A percentile compares a stretch with the other conserved stretches of the same genome.
phyloP scores from a whole-genome alignment of 495 filamentous ascomycete genomes.

The Neurospora intermedia region DNA sequence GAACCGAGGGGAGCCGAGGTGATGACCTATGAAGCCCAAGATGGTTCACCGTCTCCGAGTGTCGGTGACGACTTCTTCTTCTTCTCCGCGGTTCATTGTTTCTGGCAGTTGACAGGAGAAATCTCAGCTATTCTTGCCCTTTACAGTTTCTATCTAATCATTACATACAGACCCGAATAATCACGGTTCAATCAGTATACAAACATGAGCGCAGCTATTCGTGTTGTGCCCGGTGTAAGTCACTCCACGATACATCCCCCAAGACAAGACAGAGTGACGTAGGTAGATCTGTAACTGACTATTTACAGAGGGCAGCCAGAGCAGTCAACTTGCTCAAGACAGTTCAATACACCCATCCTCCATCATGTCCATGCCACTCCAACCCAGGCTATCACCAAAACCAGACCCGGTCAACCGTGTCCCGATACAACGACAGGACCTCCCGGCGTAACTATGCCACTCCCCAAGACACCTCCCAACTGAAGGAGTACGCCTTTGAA shows the following conservation, averaged over 20 bases:
- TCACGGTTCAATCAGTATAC: neutral
- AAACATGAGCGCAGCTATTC: constrained; percentile 43
- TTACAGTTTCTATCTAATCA: neutral
- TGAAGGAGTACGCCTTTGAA: constrained; percentile 97
- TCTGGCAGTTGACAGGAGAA: neutral
- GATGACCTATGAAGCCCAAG: neutral
- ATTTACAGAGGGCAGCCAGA: constrained; percentile 52
- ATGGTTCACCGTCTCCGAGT: neutral
- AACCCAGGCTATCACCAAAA: constrained; percentile 63
- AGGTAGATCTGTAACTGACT: neutral
- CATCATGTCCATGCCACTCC: constrained; percentile 83
- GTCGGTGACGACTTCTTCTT: neutral
- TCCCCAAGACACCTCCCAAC: constrained; percentile 54
- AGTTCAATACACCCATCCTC: constrained; percentile 82
- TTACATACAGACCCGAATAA: neutral
- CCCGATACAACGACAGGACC: constrained; percentile 17
- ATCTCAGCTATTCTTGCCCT: neutral
- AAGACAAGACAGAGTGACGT: neutral
- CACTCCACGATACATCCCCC: neutral
- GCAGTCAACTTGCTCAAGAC: constrained; percentile 79
- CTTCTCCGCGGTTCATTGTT: neutral
- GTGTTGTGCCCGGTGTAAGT: constrained; percentile 45
- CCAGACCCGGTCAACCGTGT: constrained; percentile 32
- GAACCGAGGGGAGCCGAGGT: neutral
- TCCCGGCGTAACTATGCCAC: constrained; percentile 48